Base-by-base conservation (phyloP, 1,139 yeast species). In the Candida mesenterica region DNA sequence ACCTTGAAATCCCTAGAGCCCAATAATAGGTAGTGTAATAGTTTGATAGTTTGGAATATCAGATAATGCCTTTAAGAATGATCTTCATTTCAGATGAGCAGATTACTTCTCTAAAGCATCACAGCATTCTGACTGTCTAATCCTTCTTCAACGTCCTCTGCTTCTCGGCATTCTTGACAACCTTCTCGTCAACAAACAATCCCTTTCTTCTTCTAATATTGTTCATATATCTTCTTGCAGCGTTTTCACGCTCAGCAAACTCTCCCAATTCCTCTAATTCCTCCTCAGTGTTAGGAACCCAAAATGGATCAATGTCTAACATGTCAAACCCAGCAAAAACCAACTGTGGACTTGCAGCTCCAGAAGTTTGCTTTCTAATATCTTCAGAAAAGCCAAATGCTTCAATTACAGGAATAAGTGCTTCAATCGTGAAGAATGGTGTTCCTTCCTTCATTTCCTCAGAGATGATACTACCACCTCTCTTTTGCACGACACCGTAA, bases 241-340 rank as follows among this genome's bases (percentile, higher is more conserved):
- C 69, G 53, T 92, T 92, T 51, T 89, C 97, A 50, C 87, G 76
- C 51, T 94, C 98, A 0, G 97, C 96, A 48, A 78, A 75, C 46
- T 88, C 96, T 19, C 98, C 99, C 32, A 87, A 67, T 41, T 89
- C 95, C 55, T 92, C 98, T 33, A 92, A 63, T 56, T 94, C 98
- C 57, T 89, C 97, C 50, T 87, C 97, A 0, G 98, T 94, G 5
- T 92, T 87, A n/a, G 99, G 98, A 9, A 92, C 96, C 99, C 99
- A 94, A 70, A 84, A 94, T 27, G 99, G 99, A 65, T 94, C 97
- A 46, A 85, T 77, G 43, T 88, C 95, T 34, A 90, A 75, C 44
- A 82, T 67, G 50, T 89, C 95, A 57, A 76, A 94, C 2, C 98
- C 98, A 31, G 84, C 77, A 53, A 92, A 92, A 5, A 90, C 87